phyloP scores from a whole-genome alignment of 176 grass and related monocot genomes.

The Oryza punctata region DNA sequence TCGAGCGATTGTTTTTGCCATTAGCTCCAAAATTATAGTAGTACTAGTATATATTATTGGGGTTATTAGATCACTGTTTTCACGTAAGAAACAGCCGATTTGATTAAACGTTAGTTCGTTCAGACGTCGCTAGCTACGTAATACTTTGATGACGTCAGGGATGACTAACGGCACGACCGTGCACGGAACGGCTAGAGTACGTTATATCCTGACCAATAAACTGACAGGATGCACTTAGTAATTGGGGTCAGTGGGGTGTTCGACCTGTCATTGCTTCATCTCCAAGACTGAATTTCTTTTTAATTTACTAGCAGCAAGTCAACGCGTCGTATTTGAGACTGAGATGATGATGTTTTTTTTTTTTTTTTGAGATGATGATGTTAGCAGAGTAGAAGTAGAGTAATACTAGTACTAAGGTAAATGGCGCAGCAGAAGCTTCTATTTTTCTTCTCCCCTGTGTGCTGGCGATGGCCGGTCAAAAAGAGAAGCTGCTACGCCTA shows the following conservation, averaged over 20 bases:
- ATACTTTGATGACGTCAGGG: background rate
- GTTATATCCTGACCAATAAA: conserved; percentile 8
- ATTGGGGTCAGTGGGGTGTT: background rate
- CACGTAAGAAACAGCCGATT: background rate
- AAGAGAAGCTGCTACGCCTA: background rate
- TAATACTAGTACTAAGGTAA: background rate
- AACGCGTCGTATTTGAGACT: background rate
- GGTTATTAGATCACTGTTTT: background rate
- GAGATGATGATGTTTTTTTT: background rate
- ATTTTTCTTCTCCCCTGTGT: background rate
- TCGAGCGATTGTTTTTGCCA: background rate
- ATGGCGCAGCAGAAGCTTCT: conserved; percentile 10
- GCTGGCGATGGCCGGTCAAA: background rate
- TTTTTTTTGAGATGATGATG: background rate
- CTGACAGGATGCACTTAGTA: no score
- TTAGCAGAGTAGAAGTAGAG: rapidly evolving
- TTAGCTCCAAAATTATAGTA: background rate
- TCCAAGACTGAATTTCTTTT: background rate
- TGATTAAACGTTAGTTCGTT: background rate
- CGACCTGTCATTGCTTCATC: background rate
- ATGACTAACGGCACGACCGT: background rate
- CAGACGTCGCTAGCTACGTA: background rate
- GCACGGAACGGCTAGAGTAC: no score
- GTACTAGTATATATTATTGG: no score
- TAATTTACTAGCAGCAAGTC: background rate